Base-by-base conservation (phyloP, 768 basidiomycete genomes). In the Terana coerulea region DNA sequence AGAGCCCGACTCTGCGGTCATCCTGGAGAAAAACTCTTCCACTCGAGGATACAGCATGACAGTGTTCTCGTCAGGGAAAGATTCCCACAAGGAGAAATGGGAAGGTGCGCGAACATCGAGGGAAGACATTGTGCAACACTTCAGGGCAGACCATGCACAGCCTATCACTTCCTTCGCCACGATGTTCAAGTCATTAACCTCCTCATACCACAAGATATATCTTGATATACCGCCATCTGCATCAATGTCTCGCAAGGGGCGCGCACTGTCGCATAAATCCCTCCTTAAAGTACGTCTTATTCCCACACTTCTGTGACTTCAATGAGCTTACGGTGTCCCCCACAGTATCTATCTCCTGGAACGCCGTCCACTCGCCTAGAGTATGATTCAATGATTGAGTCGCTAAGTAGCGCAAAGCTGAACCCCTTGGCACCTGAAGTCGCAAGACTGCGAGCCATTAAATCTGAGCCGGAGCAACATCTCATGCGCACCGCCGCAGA, bases 1-100 rank as follows among this genome's bases (percentile, higher is more conserved):
- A 51, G 95, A 98, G 64, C 91, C 94, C 1, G 88, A 95, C 50
- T 81, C 95, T 15, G 94, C 91, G 0, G 72, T 98, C 36, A 75
- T 98, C 33, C 75, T 99, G 40, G 89, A 92, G 66, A 90, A 89
- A 60, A 75, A 72, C 30, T 80, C 85, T 1, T 77, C 55, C 3
- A 10, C 84, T 0, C 76, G 82, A 59, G 94, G 93, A 0, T 98
- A 95, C 68, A 76, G 75, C 48, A 93, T 95, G 88, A 84, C 85
- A 0, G 65, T 98, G 29, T 98, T 97, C 64, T 86, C 84, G 28
- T 70, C 76, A 1, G 88, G 89, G 14, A 88, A 81, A 53, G 84
- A 95, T 62, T 61, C 80, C 0, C 73, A 75, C 14, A 85, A 87
- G 59, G 92, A 93, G 64, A 83, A 89, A 58, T 99, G 97, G 97